phyloP scores from a whole-genome alignment of 148 eudicot genomes.

The Rhododendron griersonianum region DNA sequence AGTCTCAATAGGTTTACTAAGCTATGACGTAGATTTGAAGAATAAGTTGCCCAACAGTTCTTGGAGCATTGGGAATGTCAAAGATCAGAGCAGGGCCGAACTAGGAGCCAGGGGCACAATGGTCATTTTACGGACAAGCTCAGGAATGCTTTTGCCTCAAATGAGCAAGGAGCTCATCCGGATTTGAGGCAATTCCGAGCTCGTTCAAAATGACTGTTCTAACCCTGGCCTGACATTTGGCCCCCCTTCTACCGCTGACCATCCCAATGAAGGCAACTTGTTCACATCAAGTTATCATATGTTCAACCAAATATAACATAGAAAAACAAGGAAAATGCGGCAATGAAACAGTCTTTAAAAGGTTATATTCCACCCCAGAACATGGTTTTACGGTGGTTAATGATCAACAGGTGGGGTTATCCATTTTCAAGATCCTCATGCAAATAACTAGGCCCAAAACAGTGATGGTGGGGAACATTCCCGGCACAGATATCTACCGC shows the following conservation, averaged over 20 bases:
- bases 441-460: slow-evolving; percentile 56
- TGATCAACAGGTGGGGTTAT: slow-evolving; percentile 36
- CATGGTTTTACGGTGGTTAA: too few species aligned
- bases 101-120: background rate
- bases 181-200: background rate
- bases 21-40: background rate
- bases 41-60: background rate
- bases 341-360: background rate
- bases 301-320: background rate
- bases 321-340: background rate
- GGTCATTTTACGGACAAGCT: background rate
- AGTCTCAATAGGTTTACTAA: background rate
- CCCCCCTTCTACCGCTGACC: background rate
- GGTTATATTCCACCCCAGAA: background rate
- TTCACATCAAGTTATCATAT: background rate
- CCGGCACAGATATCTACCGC: slow-evolving; percentile 44
- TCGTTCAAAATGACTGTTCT: background rate
- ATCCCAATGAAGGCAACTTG: background rate
- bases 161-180: background rate
- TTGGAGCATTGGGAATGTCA: background rate
- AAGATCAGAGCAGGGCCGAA: background rate
- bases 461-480: slow-evolving; percentile 42
- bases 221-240: background rate
- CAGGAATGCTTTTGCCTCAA: background rate
- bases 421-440: slow-evolving; percentile 37